A percentile compares a stretch with the other conserved stretches of the same genome.
These are phyloP conservation scores for Ashbya aceris DNA, from an alignment of 1,139 yeast genomes.

Conservation along the genomic window DNA sequence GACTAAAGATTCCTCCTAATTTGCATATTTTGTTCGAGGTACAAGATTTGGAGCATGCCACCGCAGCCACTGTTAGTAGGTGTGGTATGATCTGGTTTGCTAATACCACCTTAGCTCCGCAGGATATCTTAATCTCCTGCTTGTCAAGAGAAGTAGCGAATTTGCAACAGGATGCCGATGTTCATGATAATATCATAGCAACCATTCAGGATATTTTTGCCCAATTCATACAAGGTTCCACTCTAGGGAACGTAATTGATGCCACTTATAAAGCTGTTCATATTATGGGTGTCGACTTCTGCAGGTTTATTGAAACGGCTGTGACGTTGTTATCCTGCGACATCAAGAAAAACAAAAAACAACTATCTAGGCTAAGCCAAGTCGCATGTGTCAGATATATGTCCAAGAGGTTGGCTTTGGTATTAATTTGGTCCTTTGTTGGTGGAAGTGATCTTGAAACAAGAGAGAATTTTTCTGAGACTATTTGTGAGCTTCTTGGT, in stretches of 20 bases:
- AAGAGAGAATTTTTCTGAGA: constrained; percentile 31
- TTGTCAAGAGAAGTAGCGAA: constrained; percentile 8
- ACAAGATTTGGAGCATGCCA: constrained; percentile 53
- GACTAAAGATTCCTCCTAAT: constrained; percentile 57
- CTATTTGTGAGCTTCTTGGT: constrained; percentile 25
- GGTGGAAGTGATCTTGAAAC: constrained; percentile 17
- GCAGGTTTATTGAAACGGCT: constrained; percentile 36
- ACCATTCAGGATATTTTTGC: constrained; percentile 3
- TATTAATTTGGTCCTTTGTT: constrained; percentile 55
- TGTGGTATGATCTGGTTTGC: constrained; percentile 86
- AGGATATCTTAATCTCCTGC: constrained; percentile 20
- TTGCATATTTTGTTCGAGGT: constrained; percentile 71
- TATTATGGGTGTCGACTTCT: constrained; percentile 43
- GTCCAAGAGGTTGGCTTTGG: constrained; percentile 35
- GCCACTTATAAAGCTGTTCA: constrained; percentile 33
- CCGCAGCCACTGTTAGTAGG: constrained; percentile 88
- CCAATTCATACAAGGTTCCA: not conserved
- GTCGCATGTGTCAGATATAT: constrained; percentile 28
- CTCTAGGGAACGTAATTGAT: constrained; percentile 11
- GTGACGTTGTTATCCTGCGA: constrained; percentile 13
- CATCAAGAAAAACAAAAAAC: constrained; percentile 6
- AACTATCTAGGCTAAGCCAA: constrained; percentile 11
- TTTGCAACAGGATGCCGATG: not conserved
- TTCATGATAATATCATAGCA: not conserved
- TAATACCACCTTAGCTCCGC: constrained; percentile 25